Percentiles rank a stretch among this genome's conserved stretches.
phyloP scores from a whole-genome alignment of 345 rosid genomes.

The Pistacia atlantica region DNA sequence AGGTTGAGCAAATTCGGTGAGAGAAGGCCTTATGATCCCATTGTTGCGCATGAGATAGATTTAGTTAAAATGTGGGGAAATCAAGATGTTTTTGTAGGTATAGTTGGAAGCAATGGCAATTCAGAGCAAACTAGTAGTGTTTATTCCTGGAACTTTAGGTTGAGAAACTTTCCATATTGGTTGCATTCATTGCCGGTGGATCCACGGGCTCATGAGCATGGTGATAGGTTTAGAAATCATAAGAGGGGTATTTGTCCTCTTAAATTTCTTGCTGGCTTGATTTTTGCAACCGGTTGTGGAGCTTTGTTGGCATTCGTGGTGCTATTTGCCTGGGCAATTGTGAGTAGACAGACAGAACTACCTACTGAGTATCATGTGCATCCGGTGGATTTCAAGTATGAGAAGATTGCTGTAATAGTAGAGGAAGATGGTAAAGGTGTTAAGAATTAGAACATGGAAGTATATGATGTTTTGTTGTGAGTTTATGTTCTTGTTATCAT shows the following conservation, averaged over 20 bases:
- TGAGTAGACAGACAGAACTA: slow-evolving; percentile 30
- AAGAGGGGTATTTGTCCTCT: slow-evolving; percentile 31
- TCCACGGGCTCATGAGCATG: slow-evolving; percentile 27
- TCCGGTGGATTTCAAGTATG: slow-evolving; percentile 42
- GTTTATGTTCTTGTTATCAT: slow-evolving; percentile 22
- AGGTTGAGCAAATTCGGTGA: slow-evolving; percentile 44
- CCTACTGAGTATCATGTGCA: slow-evolving; percentile 16
- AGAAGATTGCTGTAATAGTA: slow-evolving; percentile 39
- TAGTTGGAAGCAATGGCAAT: slow-evolving; percentile 36
- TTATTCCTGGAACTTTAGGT: slow-evolving; percentile 54
- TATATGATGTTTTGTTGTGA: slow-evolving; percentile 6
- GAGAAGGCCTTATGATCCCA: slow-evolving; percentile 41
- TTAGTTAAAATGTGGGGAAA: slow-evolving; percentile 43
- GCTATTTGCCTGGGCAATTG: slow-evolving; percentile 41
- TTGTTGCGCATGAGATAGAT: slow-evolving; percentile 36
- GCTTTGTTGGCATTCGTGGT: slow-evolving; percentile 42
- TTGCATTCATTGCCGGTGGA: slow-evolving; percentile 57
- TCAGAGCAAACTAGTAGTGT: slow-evolving; percentile 31
- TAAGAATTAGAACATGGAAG: slow-evolving; percentile 21
- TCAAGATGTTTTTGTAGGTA: slow-evolving; percentile 40
- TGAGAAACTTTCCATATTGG: slow-evolving; percentile 30
- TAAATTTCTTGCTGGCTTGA: slow-evolving; percentile 45
- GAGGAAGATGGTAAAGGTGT: slow-evolving; percentile 25
- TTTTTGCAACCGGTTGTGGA: slow-evolving; percentile 46
- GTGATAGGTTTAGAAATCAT: slow-evolving; percentile 16